phyloP scores from a whole-genome alignment of 441 rosid genomes.

The Omphalea diandra region DNA sequence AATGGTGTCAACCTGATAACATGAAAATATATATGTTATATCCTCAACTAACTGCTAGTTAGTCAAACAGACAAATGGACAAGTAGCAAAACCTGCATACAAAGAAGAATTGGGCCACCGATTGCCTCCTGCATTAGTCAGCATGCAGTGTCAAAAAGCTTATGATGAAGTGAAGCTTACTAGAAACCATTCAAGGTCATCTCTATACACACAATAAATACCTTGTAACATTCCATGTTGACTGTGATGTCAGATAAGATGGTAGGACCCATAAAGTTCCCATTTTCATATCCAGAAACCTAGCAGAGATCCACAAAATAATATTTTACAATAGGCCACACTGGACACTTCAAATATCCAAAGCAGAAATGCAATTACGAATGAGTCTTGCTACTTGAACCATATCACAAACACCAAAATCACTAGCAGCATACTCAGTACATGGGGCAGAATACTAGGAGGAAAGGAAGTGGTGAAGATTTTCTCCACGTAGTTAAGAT shows the following conservation, averaged over 20 bases:
- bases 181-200: neutral
- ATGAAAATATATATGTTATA: neutral
- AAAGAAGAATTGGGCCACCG: slow-evolving; percentile 90
- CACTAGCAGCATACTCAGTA: neutral
- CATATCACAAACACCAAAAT: neutral
- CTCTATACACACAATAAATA: slow-evolving; percentile 15
- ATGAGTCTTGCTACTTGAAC: neutral
- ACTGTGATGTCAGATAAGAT: slow-evolving; percentile 71
- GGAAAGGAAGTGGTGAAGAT: neutral
- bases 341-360: slow-evolving; percentile 7
- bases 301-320: slow-evolving; percentile 24
- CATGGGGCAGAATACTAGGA: neutral
- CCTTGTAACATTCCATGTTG: slow-evolving; percentile 96
- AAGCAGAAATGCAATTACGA: neutral
- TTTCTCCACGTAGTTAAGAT: neutral
- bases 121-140: slow-evolving; percentile 73
- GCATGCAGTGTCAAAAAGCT: slow-evolving; percentile 10
- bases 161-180: slow-evolving; percentile 15
- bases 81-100: slow-evolving; percentile 64
- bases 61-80: slow-evolving; percentile 13
- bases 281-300: slow-evolving; percentile 90
- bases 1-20: slow-evolving; percentile 58
- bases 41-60: neutral
- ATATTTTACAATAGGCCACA: neutral
- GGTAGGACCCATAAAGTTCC: slow-evolving; percentile 91